Base-by-base conservation (phyloP, 768 basidiomycete species). In the Cystoderma amianthinum region DNA sequence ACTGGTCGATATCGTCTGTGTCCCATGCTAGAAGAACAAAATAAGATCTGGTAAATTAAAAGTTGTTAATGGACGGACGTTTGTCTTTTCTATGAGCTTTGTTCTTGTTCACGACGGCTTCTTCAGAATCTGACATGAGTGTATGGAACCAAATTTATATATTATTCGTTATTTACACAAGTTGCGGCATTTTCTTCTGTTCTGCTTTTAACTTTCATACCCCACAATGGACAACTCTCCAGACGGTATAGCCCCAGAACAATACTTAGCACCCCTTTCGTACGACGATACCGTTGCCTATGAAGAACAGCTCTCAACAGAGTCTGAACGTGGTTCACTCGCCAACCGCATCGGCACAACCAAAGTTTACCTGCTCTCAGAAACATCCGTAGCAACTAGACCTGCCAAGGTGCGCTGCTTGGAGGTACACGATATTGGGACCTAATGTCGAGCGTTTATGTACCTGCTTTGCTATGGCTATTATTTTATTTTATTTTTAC, bases 1-100 rank as follows among this genome's bases (percentile, higher is more conserved):
- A 95, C 92, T 96, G 94, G 72, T 97, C 89, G 63, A 97, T 92
- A 53, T 96, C 95, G 60, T 97, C 94, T 33, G 94, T 97, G 57
- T 98, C 95, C 95, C 95, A 98, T 56, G 94, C 95, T 97, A 49
- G 42, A 50, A 39, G 53, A 39, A 45, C 22, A 42, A 37, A 47
- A 58, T 38, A 44, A 25, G 9, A 15, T 3, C 18, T n/a, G 28
- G 32, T 6, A 6, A 4, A 19, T 16, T 36, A 41, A n/a, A 5
- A 11, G 18, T 13, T 28, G 32, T 19, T 6, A 19, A 11, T 7
- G n/a, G 10, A 51, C 90, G 57, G 55, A 95, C 94, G 94, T 65
- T 98, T 98, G 5, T 96, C 93, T 58, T 96, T 96, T 47, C 93
- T 74, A 59, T 90, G 85, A 34, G 78, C 69, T 67, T 91, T 93